Conservation (phyloP, 192 early-diverging fungal species). For the Coemansia sp. region DNA sequence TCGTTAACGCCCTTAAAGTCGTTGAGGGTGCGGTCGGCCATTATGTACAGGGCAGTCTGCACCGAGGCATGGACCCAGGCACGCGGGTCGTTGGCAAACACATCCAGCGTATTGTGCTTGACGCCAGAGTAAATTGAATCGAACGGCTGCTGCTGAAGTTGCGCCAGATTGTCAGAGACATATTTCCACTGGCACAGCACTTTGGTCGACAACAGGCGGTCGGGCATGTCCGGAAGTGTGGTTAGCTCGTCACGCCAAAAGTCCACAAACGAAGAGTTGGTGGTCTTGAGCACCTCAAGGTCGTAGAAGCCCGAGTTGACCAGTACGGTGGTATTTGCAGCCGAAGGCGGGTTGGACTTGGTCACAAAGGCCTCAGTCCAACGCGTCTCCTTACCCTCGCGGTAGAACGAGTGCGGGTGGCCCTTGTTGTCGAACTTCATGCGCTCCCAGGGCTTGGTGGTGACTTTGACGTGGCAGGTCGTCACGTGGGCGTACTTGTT, state of each 20-base stretch:
- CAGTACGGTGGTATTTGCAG: constrained; percentile 16
- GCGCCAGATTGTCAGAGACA: constrained; percentile 8
- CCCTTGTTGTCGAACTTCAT: constrained; percentile 59
- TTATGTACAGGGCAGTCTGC: constrained; percentile 77
- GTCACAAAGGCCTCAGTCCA: constrained; percentile 60
- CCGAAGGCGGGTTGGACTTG: constrained; percentile 31
- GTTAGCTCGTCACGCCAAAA: constrained; percentile 74
- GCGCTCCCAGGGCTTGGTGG: constrained; percentile 74
- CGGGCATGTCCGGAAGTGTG: constrained; percentile 69
- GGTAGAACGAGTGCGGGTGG: constrained; percentile 71
- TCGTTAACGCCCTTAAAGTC: constrained; percentile 59
- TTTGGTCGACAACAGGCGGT: constrained; percentile 75
- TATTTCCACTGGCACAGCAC: constrained; percentile 70
- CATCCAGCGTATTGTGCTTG: constrained; percentile 66
- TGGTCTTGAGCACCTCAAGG: constrained; percentile 79
- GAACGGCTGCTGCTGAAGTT: constrained; percentile 51
- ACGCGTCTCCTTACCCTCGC: constrained; percentile 68
- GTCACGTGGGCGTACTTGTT: constrained; percentile 71
- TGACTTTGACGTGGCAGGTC: constrained; percentile 62
- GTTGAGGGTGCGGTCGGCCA: constrained; percentile 65
- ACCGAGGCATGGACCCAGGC: constrained; percentile 68
- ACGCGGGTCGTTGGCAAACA: constrained; percentile 71
- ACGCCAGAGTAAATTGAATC: constrained; percentile 58
- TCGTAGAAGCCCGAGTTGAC: constrained; percentile 69
- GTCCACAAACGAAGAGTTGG: constrained; percentile 73